phyloP scores from a whole-genome alignment of 306 rosid species.

The Begonia masoniana region DNA sequence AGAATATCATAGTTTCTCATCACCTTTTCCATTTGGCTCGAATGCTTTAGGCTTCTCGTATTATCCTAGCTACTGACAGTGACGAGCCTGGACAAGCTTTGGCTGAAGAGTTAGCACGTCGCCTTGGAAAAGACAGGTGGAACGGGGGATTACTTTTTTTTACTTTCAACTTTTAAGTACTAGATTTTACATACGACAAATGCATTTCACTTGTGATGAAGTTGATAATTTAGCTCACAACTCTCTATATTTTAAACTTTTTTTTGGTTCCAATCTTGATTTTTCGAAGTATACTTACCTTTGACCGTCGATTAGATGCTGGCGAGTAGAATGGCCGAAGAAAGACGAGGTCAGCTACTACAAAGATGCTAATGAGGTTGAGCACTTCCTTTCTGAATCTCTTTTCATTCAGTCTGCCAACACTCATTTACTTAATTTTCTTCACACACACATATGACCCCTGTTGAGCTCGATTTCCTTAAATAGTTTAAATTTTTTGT shows the following conservation, averaged over 20 bases:
- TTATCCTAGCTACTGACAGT: conserved; percentile 36
- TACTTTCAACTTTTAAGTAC: neutral
- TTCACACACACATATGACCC: no score
- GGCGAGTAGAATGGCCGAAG: conserved; percentile 39
- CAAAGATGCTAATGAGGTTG: conserved; percentile 49
- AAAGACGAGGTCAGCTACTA: conserved; percentile 22
- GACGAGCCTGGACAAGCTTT: conserved; percentile 34
- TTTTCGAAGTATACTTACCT: neutral
- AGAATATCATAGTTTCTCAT: no score
- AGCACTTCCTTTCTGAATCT: no score
- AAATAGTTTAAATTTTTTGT: no score
- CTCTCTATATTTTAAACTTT: no score
- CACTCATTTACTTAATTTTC: no score
- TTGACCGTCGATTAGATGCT: conserved; percentile 21
- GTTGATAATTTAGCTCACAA: no score
- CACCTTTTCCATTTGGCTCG: no score
- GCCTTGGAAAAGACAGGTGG: conserved; percentile 37
- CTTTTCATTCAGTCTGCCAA: no score
- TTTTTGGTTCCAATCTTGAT: neutral
- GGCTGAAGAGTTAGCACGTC: conserved; percentile 39
- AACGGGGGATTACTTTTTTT: neutral
- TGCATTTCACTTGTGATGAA: no score
- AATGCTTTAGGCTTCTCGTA: conserved; percentile 26
- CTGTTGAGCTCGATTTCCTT: no score
- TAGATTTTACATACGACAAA: neutral